A percentile compares a stretch with the other conserved stretches of the same genome.
These are phyloP conservation scores for Pterulicium gracile DNA, from an alignment of 1,284 basidiomycete genomes.

Conservation along the genomic window DNA sequence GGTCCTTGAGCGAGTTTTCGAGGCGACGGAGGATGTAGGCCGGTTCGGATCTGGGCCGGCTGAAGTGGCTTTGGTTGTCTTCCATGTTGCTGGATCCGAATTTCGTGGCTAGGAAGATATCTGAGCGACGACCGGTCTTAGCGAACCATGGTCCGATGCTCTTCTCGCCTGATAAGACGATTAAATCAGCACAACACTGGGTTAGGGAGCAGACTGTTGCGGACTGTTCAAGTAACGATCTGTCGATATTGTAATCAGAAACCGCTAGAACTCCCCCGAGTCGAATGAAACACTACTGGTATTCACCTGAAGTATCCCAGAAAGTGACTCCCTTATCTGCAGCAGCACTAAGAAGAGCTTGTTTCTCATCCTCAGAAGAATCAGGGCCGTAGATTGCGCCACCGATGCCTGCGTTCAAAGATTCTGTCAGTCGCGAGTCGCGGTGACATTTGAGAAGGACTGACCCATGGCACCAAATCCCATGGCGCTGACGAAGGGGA, in stretches of 20 bases:
- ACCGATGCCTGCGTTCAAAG: neutral
- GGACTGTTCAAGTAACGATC: no score
- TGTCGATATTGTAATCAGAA: no score
- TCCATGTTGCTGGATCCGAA: slow-evolving; percentile 9
- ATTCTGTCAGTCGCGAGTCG: neutral
- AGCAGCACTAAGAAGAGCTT: neutral
- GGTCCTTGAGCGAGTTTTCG: slow-evolving; percentile 14
- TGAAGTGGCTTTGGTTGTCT: no score
- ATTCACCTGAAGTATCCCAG: neutral
- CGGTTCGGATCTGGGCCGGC: slow-evolving; percentile 4
- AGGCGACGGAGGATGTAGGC: slow-evolving; percentile 13
- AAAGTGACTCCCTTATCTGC: neutral
- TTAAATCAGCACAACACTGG: no score
- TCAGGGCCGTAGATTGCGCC: neutral
- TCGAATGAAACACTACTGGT: no score
- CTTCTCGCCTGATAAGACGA: neutral
- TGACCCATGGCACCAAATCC: slow-evolving; percentile 9
- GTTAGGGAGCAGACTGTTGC: no score
- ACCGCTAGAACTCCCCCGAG: no score
- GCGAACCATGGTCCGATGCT: slow-evolving; percentile 1
- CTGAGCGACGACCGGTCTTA: slow-evolving; percentile 12
- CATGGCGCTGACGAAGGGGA: slow-evolving; percentile 5
- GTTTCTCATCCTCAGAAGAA: neutral
- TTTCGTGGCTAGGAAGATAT: slow-evolving; percentile 20
- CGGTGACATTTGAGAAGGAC: neutral